Evolutionary conservation across 768 basidiomycete genomes (phyloP).

Genomic region (Nidularia pulvinata): DNA sequence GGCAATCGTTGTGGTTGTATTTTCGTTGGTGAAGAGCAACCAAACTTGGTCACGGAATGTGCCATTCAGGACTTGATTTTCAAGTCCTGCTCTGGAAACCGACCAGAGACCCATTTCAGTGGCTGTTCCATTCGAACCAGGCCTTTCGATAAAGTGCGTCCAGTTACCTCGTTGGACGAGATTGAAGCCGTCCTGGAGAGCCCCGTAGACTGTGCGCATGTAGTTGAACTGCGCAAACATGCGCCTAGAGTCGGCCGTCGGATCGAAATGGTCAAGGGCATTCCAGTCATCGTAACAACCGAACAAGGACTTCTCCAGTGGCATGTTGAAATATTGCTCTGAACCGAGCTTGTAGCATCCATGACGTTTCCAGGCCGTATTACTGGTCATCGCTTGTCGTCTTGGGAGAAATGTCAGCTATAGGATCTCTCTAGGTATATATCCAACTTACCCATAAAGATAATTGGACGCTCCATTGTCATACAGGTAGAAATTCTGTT

Average conservation of each 20-base stretch:
- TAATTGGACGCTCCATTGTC: constrained; percentile 93
- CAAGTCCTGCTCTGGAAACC: constrained; percentile 64
- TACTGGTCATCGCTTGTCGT: constrained; percentile 90
- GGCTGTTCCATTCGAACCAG: constrained; percentile 79
- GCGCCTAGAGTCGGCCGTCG: constrained; percentile 77
- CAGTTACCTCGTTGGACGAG: constrained; percentile 86
- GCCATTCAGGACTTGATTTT: constrained; percentile 62
- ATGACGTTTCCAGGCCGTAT: constrained; percentile 88
- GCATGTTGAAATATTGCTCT: constrained; percentile 93
- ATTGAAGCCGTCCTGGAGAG: constrained; percentile 86
- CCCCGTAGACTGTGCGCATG: constrained; percentile 65
- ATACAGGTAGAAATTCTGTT: constrained; percentile 86
- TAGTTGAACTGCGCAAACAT: constrained; percentile 72
- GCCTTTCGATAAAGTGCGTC: constrained; percentile 77
- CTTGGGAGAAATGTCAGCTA: constrained; percentile 30
- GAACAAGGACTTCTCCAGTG: constrained; percentile 72
- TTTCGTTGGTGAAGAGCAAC: constrained; percentile 88
- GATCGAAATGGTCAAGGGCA: constrained; percentile 93
- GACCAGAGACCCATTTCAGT: constrained; percentile 94
- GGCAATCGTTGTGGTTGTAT: constrained; percentile 62
- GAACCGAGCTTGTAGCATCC: constrained; percentile 93
- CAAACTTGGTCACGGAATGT: constrained; percentile 69
- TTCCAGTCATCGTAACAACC: constrained; percentile 94
- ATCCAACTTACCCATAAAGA: constrained; percentile 69
- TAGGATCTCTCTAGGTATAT: neutral